These are phyloP conservation scores for Aureobasidium lini DNA, from an alignment of 2,329 filamentous ascomycete species.

Conservation along the genomic window DNA sequence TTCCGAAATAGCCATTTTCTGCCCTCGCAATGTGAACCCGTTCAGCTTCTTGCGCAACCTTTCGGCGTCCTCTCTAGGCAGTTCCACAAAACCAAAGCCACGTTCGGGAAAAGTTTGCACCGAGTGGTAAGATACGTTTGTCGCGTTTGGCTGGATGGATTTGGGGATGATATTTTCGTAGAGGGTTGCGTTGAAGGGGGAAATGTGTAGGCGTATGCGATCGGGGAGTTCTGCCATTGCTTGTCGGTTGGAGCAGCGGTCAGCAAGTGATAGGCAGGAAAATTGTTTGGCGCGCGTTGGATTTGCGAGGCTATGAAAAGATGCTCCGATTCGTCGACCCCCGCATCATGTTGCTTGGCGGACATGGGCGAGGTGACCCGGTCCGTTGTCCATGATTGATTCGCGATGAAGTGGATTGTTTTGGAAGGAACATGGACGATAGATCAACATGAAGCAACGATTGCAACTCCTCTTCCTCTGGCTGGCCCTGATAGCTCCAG, in stretches of 20 bases:
- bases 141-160: slow-evolving; percentile 57
- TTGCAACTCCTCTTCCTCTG: slow-evolving; percentile 6
- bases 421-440: neutral
- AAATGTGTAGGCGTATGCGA: slow-evolving; percentile 67
- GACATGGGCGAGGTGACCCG: too few relatives aligned
- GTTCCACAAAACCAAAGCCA: slow-evolving; percentile 81
- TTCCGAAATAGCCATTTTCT: slow-evolving; percentile 76
- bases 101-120: slow-evolving; percentile 84
- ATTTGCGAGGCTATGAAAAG: neutral
- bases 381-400: neutral
- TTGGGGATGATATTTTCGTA: slow-evolving; percentile 64
- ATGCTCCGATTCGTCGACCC: neutral
- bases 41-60: slow-evolving; percentile 87
- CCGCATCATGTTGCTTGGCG: slow-evolving; percentile 3
- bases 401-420: neutral
- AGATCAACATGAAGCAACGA: slow-evolving; percentile 3
- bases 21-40: slow-evolving; percentile 74
- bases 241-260: neutral
- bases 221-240: slow-evolving; percentile 14
- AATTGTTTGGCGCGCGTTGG: neutral
- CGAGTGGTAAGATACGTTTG: slow-evolving; percentile 80
- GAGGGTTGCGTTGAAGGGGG: slow-evolving; percentile 71
- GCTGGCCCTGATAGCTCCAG: slow-evolving; percentile 12
- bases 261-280: neutral
- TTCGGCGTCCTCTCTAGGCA: slow-evolving; percentile 76